Conservation (phyloP, 1,284 basidiomycete species). For the Pterulicium gracile region DNA sequence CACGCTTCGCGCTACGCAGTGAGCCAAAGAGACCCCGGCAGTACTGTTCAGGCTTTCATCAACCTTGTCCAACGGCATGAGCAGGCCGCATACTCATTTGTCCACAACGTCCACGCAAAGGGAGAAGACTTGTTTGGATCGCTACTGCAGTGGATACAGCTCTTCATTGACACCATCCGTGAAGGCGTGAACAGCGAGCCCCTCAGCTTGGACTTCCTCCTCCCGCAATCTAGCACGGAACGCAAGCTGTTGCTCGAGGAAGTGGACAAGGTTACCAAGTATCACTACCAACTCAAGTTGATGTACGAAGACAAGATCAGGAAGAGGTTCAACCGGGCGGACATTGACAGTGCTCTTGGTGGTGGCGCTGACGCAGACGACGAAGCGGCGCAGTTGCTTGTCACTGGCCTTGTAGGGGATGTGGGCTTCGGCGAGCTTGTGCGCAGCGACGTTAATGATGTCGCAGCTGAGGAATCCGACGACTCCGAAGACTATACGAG, state of each 20-base stretch:
- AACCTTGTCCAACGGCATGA: slow-evolving; percentile 92
- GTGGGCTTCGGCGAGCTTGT: slow-evolving; percentile 74
- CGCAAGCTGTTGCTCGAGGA: slow-evolving; percentile 72
- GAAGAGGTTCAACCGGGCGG: slow-evolving; percentile 58
- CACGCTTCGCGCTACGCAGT: slow-evolving; percentile 34
- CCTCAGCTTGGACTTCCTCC: slow-evolving; percentile 76
- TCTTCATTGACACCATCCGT: slow-evolving; percentile 87
- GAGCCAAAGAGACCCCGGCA: slow-evolving; percentile 73
- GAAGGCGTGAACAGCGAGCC: slow-evolving; percentile 67
- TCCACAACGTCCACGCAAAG: slow-evolving; percentile 98
- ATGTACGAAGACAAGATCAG: slow-evolving; percentile 84
- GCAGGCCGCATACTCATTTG: slow-evolving; percentile 92
- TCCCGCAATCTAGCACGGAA: slow-evolving; percentile 72
- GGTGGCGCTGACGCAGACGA: slow-evolving; percentile 56
- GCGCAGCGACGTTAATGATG: slow-evolving; percentile 66
- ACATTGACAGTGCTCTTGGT: slow-evolving; percentile 24
- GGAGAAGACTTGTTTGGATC: slow-evolving; percentile 90
- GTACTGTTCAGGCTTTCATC: slow-evolving; percentile 90
- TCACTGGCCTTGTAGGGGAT: slow-evolving; percentile 71
- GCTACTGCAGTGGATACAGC: slow-evolving; percentile 96
- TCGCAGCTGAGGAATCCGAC: slow-evolving; percentile 72
- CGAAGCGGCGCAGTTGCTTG: slow-evolving; percentile 67
- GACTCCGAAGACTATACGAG: slow-evolving; percentile 28
- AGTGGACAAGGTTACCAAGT: slow-evolving; percentile 77
- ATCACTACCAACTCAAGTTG: slow-evolving; percentile 89